Conservation (phyloP, 768 basidiomycete genomes). For the Serendipita indica region DNA sequence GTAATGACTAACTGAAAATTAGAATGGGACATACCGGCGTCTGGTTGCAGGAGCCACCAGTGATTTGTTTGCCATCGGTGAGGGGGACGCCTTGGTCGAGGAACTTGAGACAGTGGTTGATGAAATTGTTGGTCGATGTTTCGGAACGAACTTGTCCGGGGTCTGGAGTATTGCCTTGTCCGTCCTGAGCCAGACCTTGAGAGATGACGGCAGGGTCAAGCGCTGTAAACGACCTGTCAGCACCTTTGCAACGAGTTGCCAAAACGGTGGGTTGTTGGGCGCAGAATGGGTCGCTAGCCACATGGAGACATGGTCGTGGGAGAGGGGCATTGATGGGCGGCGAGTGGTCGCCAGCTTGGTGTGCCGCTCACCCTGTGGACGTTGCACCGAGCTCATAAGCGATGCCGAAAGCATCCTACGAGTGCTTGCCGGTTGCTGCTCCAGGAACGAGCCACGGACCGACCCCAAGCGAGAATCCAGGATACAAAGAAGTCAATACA, state of each 20-base stretch:
- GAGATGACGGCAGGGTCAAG: slow-evolving; percentile 34
- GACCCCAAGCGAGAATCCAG: too few relatives aligned
- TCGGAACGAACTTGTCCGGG: slow-evolving; percentile 35
- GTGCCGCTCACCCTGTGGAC: too few relatives aligned
- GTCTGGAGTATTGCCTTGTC: slow-evolving; percentile 28
- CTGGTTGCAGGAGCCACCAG: slow-evolving; percentile 1
- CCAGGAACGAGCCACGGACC: too few relatives aligned
- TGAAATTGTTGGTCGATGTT: slow-evolving; percentile 20
- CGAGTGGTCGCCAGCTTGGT: too few relatives aligned
- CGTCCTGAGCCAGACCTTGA: slow-evolving; percentile 33
- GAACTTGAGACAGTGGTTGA: slow-evolving; percentile 9
- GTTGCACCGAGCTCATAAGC: too few relatives aligned
- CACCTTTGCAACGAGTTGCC: slow-evolving; percentile 56
- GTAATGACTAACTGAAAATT: slow-evolving; percentile 10
- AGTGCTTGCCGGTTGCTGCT: too few relatives aligned
- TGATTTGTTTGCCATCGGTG: slow-evolving; percentile 11
- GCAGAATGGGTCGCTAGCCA: too few relatives aligned
- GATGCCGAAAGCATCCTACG: too few relatives aligned
- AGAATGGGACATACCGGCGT: too few relatives aligned
- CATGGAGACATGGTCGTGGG: too few relatives aligned
- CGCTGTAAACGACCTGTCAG: too few relatives aligned
- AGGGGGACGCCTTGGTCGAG: slow-evolving; percentile 6
- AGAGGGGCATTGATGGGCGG: too few relatives aligned
- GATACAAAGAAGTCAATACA: slow-evolving; percentile 30
- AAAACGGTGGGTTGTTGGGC: slow-evolving; percentile 29